Base-by-base conservation (phyloP, 2,329 filamentous ascomycete species). In the Ophiostoma piceae region DNA sequence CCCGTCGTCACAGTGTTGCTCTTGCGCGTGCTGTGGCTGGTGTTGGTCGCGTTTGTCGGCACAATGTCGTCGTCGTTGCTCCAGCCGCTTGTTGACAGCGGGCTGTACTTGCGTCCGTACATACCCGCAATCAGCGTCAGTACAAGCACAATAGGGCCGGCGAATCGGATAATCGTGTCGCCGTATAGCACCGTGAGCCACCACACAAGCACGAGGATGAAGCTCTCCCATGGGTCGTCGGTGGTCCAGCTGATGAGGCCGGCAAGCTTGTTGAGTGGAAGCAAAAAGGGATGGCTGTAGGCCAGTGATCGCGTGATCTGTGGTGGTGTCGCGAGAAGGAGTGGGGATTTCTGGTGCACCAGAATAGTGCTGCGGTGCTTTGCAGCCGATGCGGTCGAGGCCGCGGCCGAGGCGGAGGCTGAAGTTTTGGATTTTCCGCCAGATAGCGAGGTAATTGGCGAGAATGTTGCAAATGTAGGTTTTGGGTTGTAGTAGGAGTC, bases 171-270 rank as follows among this genome's bases (percentile, higher is more conserved):
- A n/a, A 96, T 83, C 26, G 87, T 82, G 81, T 96, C 93, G 66
- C 93, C 94, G 78, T 98, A 98, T 26, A 97, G 84, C 16, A 92
- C 90, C 12, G 89, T 80, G 3, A 88, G 90, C 95, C 95, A 99
- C 77, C 97, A 99, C 41, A 82, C 84, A 22, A 89, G 89, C 2
- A 99, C 85, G 41, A 99, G 79, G 72, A 99, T 83, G 77, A 98
- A 99, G 83, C 94, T 97, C 83, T 98, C 93, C 94, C 94, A 99
- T 0, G 94, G 89, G 77, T 99, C 95, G 54, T 87, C 91, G 0
- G 91, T 94, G 9, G 92, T 97, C 95, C 95, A 99, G 81, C 92
- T 97, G 73, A 99, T 77, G 72, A 99, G 82, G 0, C 94, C 95
- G 2, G 87, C 90, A 19, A 96, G 80, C 77, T 90, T 91, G 78